Percentiles rank a stretch among this genome's conserved stretches.
phyloP scores from a whole-genome alignment of 768 basidiomycete species.

The Kondoa subrosea region DNA sequence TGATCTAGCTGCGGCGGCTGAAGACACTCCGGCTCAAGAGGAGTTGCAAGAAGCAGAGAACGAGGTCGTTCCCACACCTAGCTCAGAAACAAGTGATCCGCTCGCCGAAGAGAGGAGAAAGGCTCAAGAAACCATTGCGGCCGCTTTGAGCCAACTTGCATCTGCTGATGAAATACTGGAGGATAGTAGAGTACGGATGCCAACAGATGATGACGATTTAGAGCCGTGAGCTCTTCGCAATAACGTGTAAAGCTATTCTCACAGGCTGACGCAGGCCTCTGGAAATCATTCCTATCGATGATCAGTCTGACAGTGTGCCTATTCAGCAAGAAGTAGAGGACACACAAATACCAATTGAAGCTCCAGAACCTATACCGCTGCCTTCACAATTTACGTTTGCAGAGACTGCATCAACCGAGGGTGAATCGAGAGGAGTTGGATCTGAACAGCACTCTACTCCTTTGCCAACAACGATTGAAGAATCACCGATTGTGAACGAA shows the following conservation, averaged over 20 bases:
- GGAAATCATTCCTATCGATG: conserved; percentile 2
- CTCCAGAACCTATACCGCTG: neutral
- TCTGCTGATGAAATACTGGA: neutral
- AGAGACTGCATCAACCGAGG: too few relatives aligned
- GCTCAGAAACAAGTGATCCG: neutral
- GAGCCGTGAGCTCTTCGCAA: neutral
- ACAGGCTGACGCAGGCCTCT: neutral
- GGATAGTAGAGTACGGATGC: neutral
- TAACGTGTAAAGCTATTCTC: neutral
- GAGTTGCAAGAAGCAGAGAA: neutral
- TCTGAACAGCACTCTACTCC: too few relatives aligned
- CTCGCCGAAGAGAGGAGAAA: neutral
- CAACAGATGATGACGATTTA: conserved; percentile 1
- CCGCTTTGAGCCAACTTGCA: neutral
- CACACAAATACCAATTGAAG: neutral
- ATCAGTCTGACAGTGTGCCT: neutral
- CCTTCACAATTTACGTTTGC: too few relatives aligned
- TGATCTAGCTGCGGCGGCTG: neutral
- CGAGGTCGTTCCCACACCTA: neutral
- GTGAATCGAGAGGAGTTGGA: too few relatives aligned
- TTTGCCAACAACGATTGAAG: too few relatives aligned
- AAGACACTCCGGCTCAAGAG: too few relatives aligned
- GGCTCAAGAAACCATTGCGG: neutral
- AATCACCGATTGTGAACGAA: too few relatives aligned
- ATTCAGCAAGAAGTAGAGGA: neutral